Evolutionary conservation across 1,284 basidiomycete species (phyloP).

Genomic region (Trametes versicolor): DNA sequence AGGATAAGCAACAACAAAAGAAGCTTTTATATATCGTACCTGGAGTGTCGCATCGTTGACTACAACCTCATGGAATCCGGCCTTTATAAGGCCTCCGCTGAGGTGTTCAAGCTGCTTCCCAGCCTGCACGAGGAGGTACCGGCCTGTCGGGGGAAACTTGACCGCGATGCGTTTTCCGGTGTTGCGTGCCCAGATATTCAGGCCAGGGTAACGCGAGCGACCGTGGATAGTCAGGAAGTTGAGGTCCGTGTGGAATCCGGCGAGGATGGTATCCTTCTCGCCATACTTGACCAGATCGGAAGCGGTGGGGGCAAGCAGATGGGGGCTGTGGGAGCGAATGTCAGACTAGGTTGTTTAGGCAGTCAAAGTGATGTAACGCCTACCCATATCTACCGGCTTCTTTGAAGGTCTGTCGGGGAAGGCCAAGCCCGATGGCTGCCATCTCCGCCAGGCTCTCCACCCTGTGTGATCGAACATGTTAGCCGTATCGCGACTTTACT

Average conservation of each 20-base stretch:
- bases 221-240: conserved; percentile 92
- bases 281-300: conserved; percentile 87
- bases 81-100: conserved; percentile 87
- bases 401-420: conserved; percentile 72
- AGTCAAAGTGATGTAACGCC: conserved; percentile 33
- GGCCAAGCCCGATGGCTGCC: conserved; percentile 82
- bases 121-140: conserved; percentile 85
- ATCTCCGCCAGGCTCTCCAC: conserved; percentile 86
- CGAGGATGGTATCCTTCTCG: conserved; percentile 81
- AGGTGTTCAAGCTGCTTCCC: conserved; percentile 94
- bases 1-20: neutral
- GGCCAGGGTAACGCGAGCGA: conserved; percentile 84
- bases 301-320: conserved; percentile 90
- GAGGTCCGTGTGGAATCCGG: conserved; percentile 90
- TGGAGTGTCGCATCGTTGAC: conserved; percentile 83
- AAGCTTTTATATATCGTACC: conserved; percentile 50
- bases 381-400: conserved; percentile 87
- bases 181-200: conserved; percentile 93
- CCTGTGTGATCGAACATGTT: conserved; percentile 49
- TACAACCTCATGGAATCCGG: conserved; percentile 93
- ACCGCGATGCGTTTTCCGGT: conserved; percentile 89
- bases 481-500: neutral
- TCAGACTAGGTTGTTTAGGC: neutral
- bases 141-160: conserved; percentile 77
- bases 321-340: conserved; percentile 62